Percentiles rank a stretch among this genome's conserved stretches.
phyloP scores from a whole-genome alignment of 2,329 filamentous ascomycete genomes.

The Coniochaeta hoffmannii region DNA sequence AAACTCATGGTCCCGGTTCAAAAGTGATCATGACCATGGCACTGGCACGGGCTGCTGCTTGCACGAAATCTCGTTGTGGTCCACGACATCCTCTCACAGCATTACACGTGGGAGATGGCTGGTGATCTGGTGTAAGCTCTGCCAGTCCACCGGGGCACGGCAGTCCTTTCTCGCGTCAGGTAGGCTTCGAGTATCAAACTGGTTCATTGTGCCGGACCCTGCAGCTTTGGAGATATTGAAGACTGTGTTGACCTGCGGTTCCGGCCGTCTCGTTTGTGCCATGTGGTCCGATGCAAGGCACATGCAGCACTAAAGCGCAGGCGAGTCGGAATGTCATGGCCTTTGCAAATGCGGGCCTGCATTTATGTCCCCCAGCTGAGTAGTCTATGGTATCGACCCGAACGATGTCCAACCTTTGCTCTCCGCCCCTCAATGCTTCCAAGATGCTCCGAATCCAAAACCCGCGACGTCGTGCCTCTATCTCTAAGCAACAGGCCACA shows the following conservation, averaged over 20 bases:
- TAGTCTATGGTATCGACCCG: neutral
- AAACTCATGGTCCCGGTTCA: neutral
- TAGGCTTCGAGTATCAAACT: neutral
- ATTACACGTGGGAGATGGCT: neutral
- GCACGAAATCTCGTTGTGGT: neutral
- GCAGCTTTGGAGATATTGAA: neutral
- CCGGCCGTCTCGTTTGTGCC: neutral
- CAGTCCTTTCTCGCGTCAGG: neutral
- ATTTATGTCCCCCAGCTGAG: neutral
- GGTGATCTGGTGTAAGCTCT: neutral
- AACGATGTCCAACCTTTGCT: neutral
- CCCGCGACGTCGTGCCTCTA: neutral
- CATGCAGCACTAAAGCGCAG: neutral
- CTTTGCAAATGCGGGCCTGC: neutral
- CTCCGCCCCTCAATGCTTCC: neutral
- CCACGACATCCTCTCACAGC: neutral
- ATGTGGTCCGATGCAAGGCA: neutral
- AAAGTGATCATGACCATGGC: neutral
- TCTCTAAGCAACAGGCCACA: neutral
- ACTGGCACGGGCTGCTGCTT: neutral
- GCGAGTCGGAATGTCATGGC: neutral
- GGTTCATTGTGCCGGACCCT: neutral
- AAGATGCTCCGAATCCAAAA: neutral
- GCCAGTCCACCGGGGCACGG: neutral
- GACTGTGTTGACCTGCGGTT: neutral